Conservation (phyloP, 1,284 basidiomycete species). For the Pyrrhoderma noxium region DNA sequence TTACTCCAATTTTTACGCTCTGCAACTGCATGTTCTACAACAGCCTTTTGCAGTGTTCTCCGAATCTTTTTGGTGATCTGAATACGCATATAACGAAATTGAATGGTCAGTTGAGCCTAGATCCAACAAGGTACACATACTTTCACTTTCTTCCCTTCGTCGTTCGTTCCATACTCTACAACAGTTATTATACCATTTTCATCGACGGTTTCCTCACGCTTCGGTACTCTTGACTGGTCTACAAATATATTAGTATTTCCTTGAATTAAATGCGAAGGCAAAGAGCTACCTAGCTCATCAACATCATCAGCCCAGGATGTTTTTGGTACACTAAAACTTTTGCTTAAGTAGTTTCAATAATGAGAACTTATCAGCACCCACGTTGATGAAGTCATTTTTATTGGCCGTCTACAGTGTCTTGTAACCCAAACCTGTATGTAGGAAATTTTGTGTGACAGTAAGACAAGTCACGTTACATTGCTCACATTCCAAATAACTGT, state of each 20-base stretch:
- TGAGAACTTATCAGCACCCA: background rate
- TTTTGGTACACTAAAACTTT: slow-evolving; percentile 4
- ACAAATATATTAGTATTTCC: background rate
- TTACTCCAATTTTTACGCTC: slow-evolving; percentile 92
- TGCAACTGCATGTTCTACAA: slow-evolving; percentile 90
- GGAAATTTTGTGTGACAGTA: background rate
- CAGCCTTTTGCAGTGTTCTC: slow-evolving; percentile 83
- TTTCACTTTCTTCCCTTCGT: slow-evolving; percentile 94
- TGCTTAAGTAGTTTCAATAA: background rate
- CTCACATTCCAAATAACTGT: background rate
- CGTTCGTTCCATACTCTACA: slow-evolving; percentile 80
- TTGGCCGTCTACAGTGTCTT: background rate
- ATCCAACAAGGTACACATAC: slow-evolving; percentile 34
- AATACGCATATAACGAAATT: background rate
- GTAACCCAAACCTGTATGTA: background rate
- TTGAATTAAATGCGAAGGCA: background rate
- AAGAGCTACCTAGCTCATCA: slow-evolving; percentile 55
- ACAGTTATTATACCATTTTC: slow-evolving; percentile 87
- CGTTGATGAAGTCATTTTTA: slow-evolving; percentile 5
- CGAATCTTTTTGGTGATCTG: slow-evolving; percentile 85
- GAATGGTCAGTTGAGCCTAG: background rate
- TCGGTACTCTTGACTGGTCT: slow-evolving; percentile 32
- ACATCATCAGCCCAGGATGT: slow-evolving; percentile 79
- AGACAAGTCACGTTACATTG: background rate
- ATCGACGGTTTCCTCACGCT: slow-evolving; percentile 64